Conservation (phyloP, 805 yeast species). For the Pichia kluyveri region DNA sequence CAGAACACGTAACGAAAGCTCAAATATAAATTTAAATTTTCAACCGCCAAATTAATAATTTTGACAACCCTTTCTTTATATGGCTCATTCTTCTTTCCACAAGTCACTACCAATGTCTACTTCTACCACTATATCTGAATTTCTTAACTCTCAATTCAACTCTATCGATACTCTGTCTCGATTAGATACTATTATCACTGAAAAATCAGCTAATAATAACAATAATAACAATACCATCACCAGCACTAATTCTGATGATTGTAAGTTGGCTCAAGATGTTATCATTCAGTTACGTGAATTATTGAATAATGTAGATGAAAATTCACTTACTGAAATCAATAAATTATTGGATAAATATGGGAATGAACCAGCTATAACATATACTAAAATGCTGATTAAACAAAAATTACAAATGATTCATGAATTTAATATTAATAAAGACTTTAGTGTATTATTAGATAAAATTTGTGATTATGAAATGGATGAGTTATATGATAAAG, state of each 20-base stretch:
- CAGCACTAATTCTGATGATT: background rate
- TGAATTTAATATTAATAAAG: background rate
- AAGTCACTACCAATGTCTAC: background rate
- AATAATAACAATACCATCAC: background rate
- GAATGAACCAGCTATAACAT: slow-evolving; percentile 5
- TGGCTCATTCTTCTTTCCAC: too few relatives aligned
- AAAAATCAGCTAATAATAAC: background rate
- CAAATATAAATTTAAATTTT: too few relatives aligned
- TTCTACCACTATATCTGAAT: background rate
- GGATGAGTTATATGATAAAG: background rate
- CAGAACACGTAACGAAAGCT: too few relatives aligned
- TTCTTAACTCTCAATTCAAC: slow-evolving; percentile 1
- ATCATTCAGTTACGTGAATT: background rate
- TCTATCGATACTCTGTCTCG: background rate
- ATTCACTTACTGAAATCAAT: slow-evolving; percentile 3
- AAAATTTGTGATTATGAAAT: slow-evolving; percentile 7
- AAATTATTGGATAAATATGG: slow-evolving; percentile 6
- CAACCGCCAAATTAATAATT: too few relatives aligned
- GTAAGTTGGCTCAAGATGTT: background rate
- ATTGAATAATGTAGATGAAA: background rate
- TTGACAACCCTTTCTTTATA: too few relatives aligned
- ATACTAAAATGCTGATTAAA: slow-evolving; percentile 6
- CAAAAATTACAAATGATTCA: slow-evolving; percentile 5
- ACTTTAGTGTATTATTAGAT: background rate
- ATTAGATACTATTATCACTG: background rate